Evolutionary conservation across 1,284 basidiomycete species (phyloP), one percentile per base, ranked within the genome.

Genomic region (Mycena sp.): DNA sequence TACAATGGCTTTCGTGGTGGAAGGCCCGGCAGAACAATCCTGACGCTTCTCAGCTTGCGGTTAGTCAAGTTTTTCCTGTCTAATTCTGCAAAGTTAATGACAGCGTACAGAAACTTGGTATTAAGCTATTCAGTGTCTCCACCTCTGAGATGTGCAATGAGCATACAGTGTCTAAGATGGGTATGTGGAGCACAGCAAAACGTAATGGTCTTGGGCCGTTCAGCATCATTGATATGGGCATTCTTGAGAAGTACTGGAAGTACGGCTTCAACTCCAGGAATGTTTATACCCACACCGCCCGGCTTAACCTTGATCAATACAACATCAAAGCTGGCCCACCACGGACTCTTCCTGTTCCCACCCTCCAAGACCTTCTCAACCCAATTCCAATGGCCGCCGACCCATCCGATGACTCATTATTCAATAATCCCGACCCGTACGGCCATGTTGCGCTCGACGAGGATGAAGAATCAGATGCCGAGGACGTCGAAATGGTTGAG

Each of bases 111-210:
- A 58, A 54, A 53, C 59, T 67, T 16, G 63, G 44, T 14, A 58
- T 68, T 38, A 68, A 68, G 43, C 49, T 64, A 16, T 61, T 61
- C 44, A 61, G 52, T 19, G 58, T 64, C n/a, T 64, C 63, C 10
- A 54, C 65, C 4, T 64, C 65, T 11, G 63, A 67, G 45, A 67
- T 67, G 62, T 67, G 65, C 41, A 63, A 67, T 45, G 65, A 67
- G 28, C 65, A 55, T 32, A 61, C 62, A 1, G 63, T 63, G 17
- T 67, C 65, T 1, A 52, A 55, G 38, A 51, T 61, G 46, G 23
- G 63, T 25, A 63, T 58, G 14, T 35, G 52, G 29, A 64, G 46
- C 38, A 67, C 63, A 14, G 65, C 65, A 2, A 67, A 61, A 21
- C 53, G 65, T 1, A 67, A 67, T 28, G 53, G 61, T 14, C 58